Conservation (phyloP, 306 rosid species). For the Oemleria cerasiformis region DNA sequence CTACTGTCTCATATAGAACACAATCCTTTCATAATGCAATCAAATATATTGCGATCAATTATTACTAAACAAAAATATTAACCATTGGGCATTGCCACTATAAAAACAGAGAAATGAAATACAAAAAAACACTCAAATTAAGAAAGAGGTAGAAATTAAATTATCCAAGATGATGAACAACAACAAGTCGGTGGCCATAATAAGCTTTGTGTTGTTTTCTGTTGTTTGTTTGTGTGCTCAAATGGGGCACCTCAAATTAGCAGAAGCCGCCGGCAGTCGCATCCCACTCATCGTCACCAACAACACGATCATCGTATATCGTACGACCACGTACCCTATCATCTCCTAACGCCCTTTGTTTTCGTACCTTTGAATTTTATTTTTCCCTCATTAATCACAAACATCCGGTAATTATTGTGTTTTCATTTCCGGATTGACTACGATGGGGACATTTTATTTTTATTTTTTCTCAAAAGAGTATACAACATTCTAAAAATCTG, state of each 20-base stretch:
- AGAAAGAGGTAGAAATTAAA: neutral
- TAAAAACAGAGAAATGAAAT: neutral
- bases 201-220: neutral
- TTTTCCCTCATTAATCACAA: too few relatives aligned
- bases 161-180: neutral
- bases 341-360: neutral
- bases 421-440: too few relatives aligned
- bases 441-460: too few relatives aligned
- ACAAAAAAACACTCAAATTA: neutral
- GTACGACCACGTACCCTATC: neutral
- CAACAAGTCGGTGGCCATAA: neutral
- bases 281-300: neutral
- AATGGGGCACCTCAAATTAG: conserved; percentile 4
- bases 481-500: too few relatives aligned
- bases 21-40: too few relatives aligned
- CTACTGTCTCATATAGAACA: too few relatives aligned
- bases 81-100: too few relatives aligned
- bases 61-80: too few relatives aligned
- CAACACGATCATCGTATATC: neutral
- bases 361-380: neutral
- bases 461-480: too few relatives aligned
- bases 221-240: neutral
- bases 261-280: neutral
- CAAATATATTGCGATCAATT: too few relatives aligned
- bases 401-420: too few relatives aligned